phyloP scores from a whole-genome alignment of 441 rosid species.

The Erodium trifolium region DNA sequence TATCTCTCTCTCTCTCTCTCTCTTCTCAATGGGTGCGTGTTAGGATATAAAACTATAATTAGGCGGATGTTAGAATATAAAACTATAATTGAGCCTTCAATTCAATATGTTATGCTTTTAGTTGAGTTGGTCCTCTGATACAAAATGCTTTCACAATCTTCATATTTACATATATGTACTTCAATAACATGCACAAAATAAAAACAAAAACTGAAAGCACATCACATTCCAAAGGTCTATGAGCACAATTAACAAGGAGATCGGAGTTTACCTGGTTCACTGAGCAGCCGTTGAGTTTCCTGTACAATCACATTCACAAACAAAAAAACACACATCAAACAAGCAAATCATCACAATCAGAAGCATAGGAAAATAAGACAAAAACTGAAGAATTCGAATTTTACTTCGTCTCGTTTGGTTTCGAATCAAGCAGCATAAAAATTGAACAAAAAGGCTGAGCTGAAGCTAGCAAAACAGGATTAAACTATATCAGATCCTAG shows the following conservation, averaged over 20 bases:
- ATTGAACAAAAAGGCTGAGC: not conserved
- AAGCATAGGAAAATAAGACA: not conserved
- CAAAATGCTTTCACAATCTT: not conserved
- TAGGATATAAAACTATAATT: too few relatives aligned
- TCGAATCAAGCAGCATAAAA: not conserved
- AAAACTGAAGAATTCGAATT: not conserved
- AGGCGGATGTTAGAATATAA: too few relatives aligned
- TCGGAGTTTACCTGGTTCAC: slow-evolving; percentile 73
- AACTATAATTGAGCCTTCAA: too few relatives aligned
- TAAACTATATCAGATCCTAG: not conserved
- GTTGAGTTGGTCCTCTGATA: too few relatives aligned
- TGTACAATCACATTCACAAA: slow-evolving; percentile 24
- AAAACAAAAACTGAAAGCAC: not conserved
- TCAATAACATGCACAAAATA: not conserved
- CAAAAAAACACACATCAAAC: not conserved
- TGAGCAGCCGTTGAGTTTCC: slow-evolving; percentile 98
- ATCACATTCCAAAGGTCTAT: not conserved
- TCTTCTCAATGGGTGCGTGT: too few relatives aligned
- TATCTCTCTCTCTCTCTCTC: too few relatives aligned
- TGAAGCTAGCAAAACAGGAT: not conserved
- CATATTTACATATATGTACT: not conserved
- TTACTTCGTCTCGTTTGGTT: not conserved
- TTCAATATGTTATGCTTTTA: too few relatives aligned
- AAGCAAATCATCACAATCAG: not conserved
- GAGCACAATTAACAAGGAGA: not conserved